Percentiles rank a stretch among this genome's conserved stretches.
Conservation (phyloP, 257 asterid species). For the Coffea eugenioides region DNA sequence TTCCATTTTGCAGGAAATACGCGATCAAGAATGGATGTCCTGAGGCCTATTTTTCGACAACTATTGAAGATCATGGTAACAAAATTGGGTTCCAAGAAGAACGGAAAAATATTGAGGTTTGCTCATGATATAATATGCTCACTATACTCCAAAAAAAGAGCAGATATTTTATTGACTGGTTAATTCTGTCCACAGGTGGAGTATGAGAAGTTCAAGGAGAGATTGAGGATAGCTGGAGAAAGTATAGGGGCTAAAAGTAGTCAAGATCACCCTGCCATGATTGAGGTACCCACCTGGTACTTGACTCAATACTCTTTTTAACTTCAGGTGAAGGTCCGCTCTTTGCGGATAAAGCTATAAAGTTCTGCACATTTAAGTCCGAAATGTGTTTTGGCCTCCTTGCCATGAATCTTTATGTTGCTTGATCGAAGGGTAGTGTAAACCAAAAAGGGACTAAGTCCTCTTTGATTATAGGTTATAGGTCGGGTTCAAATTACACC, state of each 20-base stretch:
- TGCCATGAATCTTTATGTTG: not conserved
- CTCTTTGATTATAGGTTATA: too few relatives aligned
- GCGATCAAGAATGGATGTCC: conserved; percentile 47
- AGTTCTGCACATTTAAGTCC: not conserved
- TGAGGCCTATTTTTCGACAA: conserved; percentile 30
- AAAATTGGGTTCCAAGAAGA: conserved; percentile 31
- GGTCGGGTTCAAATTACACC: too few relatives aligned
- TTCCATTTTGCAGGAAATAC: conserved; percentile 57
- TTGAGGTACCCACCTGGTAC: conserved; percentile 36
- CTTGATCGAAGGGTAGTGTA: not conserved
- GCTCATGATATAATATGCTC: not conserved
- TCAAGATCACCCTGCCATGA: conserved; percentile 33
- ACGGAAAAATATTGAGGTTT: conserved; percentile 39
- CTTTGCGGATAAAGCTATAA: not conserved
- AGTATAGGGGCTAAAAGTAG: conserved; percentile 15
- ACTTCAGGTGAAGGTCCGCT: not conserved
- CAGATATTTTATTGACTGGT: not conserved
- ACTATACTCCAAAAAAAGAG: not conserved
- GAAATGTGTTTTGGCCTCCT: not conserved
- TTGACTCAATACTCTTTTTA: not conserved
- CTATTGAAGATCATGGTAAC: not conserved
- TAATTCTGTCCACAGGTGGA: conserved; percentile 28
- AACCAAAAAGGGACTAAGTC: too few relatives aligned
- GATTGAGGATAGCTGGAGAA: conserved; percentile 27
- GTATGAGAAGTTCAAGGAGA: conserved; percentile 37